Conservation (phyloP, 2,329 filamentous ascomycete genomes). For the Fonsecaea monophora region DNA sequence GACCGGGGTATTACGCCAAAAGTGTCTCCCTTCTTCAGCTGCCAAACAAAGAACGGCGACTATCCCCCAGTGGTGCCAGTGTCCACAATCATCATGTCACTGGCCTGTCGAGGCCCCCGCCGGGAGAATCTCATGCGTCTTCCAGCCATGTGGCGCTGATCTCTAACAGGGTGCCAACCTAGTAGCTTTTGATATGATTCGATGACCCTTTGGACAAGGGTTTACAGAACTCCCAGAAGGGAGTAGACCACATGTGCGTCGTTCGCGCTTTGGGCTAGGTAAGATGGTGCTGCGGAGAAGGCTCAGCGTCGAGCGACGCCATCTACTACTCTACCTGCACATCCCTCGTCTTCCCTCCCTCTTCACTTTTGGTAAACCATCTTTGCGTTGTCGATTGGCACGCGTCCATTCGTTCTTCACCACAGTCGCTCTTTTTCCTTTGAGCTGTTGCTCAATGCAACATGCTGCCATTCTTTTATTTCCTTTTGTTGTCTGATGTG, state of each 20-base stretch:
- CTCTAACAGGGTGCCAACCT: slow-evolving; percentile 8
- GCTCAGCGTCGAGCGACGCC: slow-evolving; percentile 8
- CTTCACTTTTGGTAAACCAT: slow-evolving; percentile 18
- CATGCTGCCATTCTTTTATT: slow-evolving; percentile 38
- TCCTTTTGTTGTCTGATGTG: slow-evolving; percentile 33
- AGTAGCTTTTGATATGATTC: slow-evolving; percentile 1
- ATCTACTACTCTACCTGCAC: slow-evolving; percentile 9
- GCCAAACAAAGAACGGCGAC: slow-evolving; percentile 7
- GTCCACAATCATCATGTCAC: slow-evolving; percentile 5
- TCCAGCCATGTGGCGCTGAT: slow-evolving; percentile 21
- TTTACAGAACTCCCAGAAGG: background rate
- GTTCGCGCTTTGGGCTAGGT: background rate
- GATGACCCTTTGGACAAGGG: background rate
- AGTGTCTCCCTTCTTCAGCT: background rate
- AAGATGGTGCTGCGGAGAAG: slow-evolving; percentile 13
- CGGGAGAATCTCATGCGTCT: slow-evolving; percentile 12
- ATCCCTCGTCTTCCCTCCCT: slow-evolving; percentile 4
- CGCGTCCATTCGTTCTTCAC: slow-evolving; percentile 34
- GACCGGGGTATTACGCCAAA: background rate
- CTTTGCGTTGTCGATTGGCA: slow-evolving; percentile 27
- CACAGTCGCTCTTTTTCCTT: slow-evolving; percentile 30
- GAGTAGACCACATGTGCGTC: background rate
- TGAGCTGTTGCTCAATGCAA: slow-evolving; percentile 36
- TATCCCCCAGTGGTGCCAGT: background rate
- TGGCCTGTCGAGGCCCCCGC: background rate